Conservation (phyloP, 169 alveolate species). For the Cryptosporidium bovis region DNA sequence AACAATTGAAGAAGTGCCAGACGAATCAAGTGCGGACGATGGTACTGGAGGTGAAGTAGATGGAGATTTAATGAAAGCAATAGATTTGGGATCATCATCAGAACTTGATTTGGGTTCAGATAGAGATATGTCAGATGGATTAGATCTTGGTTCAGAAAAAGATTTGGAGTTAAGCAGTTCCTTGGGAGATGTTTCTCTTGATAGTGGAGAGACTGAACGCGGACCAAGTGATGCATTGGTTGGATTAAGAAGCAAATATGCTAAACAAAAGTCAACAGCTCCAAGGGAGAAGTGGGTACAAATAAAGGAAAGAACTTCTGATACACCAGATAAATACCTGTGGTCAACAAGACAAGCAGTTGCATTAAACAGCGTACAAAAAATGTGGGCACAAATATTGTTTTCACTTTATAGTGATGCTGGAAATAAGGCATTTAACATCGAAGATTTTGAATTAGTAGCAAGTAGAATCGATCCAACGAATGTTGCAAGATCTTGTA, state of each 20-base stretch:
- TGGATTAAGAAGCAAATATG: neutral
- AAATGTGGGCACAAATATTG: slow-evolving; percentile 57
- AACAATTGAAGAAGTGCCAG: slow-evolving; percentile 60
- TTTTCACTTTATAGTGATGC: slow-evolving; percentile 37
- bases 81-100: slow-evolving; percentile 30
- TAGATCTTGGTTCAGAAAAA: slow-evolving; percentile 8
- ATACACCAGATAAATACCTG: slow-evolving; percentile 53
- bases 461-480: slow-evolving; percentile 68
- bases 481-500: slow-evolving; percentile 33
- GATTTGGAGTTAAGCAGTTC: slow-evolving; percentile 30
- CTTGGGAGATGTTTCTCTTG: neutral
- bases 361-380: slow-evolving; percentile 48
- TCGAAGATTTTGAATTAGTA: slow-evolving; percentile 57
- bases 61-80: neutral
- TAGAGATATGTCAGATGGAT: neutral
- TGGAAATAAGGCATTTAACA: slow-evolving; percentile 63
- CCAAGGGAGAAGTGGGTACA: slow-evolving; percentile 58
- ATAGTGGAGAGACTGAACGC: neutral
- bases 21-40: neutral
- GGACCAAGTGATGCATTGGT: neutral
- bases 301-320: slow-evolving; percentile 12
- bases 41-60: slow-evolving; percentile 7
- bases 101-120: slow-evolving; percentile 23
- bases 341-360: slow-evolving; percentile 65
- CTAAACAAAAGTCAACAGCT: slow-evolving; percentile 1